phyloP scores from a whole-genome alignment of 2,329 filamentous ascomycete species.

The Trichoderma sp. region DNA sequence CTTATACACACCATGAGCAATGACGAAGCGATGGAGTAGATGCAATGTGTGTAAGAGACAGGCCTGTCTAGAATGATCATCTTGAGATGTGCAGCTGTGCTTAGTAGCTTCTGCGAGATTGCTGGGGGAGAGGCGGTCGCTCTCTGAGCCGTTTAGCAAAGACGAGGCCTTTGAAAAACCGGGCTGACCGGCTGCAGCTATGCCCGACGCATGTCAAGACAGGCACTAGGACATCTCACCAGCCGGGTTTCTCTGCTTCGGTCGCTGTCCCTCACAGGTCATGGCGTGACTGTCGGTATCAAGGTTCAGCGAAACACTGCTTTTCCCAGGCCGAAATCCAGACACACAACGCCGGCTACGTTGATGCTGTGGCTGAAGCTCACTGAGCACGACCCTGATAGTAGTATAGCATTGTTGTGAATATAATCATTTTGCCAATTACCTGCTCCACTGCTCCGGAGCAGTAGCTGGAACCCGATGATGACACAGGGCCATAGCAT shows the following conservation, averaged over 20 bases:
- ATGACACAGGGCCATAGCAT: neutral
- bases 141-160: neutral
- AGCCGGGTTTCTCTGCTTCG: neutral
- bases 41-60: neutral
- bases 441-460: conserved; percentile 1
- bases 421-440: neutral
- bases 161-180: neutral
- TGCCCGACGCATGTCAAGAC: conserved; percentile 14
- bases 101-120: neutral
- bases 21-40: neutral
- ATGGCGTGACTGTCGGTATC: conserved; percentile 12
- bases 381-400: neutral
- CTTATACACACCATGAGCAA: neutral
- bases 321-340: neutral
- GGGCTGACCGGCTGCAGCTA: conserved; percentile 14
- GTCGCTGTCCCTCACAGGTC: neutral
- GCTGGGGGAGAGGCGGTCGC: neutral
- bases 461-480: neutral
- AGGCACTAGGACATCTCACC: conserved; percentile 7
- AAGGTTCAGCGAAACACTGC: conserved; percentile 3
- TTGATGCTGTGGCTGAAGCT: neutral
- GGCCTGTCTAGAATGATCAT: neutral
- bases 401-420: neutral
- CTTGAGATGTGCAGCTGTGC: neutral
- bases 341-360: neutral